These are phyloP conservation scores for Linnemannia schmuckeri DNA, from an alignment of 192 early-diverging fungal genomes.

Conservation along the genomic window DNA sequence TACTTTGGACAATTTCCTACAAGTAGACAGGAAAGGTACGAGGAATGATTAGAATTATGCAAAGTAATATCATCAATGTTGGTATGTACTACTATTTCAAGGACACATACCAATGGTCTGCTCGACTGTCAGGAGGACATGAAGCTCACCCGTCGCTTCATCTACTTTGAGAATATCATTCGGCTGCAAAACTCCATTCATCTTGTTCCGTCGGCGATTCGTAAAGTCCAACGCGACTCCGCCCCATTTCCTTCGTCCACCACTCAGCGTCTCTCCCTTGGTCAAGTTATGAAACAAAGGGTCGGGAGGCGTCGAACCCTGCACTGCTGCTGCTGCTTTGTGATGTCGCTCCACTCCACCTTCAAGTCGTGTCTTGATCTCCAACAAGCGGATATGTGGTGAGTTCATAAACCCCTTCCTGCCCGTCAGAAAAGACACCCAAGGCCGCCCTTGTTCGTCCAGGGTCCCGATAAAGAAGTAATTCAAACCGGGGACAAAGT, in stretches of 20 bases:
- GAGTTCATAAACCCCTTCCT: constrained; percentile 32
- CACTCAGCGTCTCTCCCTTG: constrained; percentile 18
- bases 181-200: constrained; percentile 34
- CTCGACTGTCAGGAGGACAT: constrained; percentile 40
- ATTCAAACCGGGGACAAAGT: constrained; percentile 35
- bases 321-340: too few relatives aligned
- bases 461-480: constrained; percentile 47
- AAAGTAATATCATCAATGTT: neutral
- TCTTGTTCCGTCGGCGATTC: constrained; percentile 51
- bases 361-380: constrained; percentile 20
- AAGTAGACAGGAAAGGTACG: neutral
- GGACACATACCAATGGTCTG: constrained; percentile 38
- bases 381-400: constrained; percentile 11
- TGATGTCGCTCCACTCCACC: too few relatives aligned
- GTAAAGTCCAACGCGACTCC: constrained; percentile 44
- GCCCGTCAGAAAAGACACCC: constrained; percentile 44
- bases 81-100: neutral
- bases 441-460: constrained; percentile 34
- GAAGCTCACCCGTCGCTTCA: constrained; percentile 22
- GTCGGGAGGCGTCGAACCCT: neutral
- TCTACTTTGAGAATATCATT: constrained; percentile 19
- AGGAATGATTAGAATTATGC: neutral
- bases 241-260: constrained; percentile 27
- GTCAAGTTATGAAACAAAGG: constrained; percentile 30
- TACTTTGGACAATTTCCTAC: constrained; percentile 53